Evolutionary conservation across 1,139 yeast species (phyloP), one percentile per base, ranked within the genome.

Genomic region (Protomyces gravidus): DNA sequence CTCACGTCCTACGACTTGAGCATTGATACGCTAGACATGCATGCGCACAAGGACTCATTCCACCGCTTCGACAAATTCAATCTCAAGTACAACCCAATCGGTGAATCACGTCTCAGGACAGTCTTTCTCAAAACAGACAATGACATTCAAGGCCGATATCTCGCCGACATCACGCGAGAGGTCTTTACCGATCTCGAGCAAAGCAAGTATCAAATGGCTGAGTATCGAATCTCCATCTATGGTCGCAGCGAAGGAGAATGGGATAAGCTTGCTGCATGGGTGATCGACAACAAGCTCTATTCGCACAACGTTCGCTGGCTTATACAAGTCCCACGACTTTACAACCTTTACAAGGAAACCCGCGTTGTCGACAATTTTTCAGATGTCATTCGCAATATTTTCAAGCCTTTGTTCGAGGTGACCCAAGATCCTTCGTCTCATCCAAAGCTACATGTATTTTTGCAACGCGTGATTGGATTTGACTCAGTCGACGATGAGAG

Each of bases 401-500:
- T 92, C 73, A 78, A 81, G 70, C 99, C 98, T n/a, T 76, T 94
- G 63, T 89, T 87, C 72, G 96, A 92, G 70, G 98, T 89, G 3
- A 83, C 96, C 1, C 77, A 82, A 66, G 80, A 90, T 70, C 98
- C 99, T 7, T 68, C 79, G 60, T 78, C 85, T 2, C 94, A 90
- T 72, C 98, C 98, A 13, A 92, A 94, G 70, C 77, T 94, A 62
- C 86, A 85, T 68, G 79, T 89, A 1, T 89, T 94, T 71, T 75
- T 94, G 66, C 95, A 89, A 73, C 80, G 98, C 67, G 98, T 94
- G 3, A 85, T 92, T 68, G 99, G 99, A 0, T 92, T 94, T 72
- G 99, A 94, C 72, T 89, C 97, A 2, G 99, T 94, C 42, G 98
- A 94, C 71, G 99, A 94, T 72, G 99, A 94, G 72, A 88, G 96